A percentile compares a stretch with the other conserved stretches of the same genome.
phyloP scores from a whole-genome alignment of 2,329 filamentous ascomycete genomes.

The Arthrobotrys sinensis region DNA sequence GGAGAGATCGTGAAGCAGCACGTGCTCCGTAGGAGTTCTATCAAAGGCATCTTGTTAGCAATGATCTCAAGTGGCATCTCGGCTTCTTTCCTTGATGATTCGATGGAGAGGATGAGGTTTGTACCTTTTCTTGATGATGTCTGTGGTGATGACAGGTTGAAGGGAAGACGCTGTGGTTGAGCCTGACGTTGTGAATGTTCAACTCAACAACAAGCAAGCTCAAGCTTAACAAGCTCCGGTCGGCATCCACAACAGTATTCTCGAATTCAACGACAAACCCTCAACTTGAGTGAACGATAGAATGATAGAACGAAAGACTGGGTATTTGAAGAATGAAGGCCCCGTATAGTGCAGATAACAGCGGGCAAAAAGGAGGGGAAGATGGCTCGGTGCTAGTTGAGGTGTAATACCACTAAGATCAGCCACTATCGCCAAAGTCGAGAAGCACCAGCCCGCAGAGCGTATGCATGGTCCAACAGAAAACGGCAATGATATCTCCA shows the following conservation, averaged over 20 bases:
- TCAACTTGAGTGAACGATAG: not conserved
- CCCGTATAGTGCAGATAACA: not conserved
- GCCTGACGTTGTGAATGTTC: not conserved
- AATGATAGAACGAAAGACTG: not conserved
- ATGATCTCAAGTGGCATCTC: not conserved
- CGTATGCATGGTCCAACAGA: slow-evolving; percentile 13
- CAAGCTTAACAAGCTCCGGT: not conserved
- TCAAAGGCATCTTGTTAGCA: slow-evolving; percentile 5
- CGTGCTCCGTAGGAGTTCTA: slow-evolving; percentile 1
- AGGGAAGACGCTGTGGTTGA: slow-evolving; percentile 6
- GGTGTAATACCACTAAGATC: slow-evolving; percentile 1
- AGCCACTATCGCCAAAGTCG: slow-evolving; percentile 24
- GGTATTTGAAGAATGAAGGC: not conserved
- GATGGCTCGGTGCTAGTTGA: not conserved
- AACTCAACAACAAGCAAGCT: not conserved
- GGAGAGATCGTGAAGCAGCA: slow-evolving; percentile 1
- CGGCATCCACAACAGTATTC: slow-evolving; percentile 1
- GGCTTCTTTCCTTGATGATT: not conserved
- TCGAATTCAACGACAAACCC: not conserved
- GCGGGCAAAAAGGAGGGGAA: slow-evolving; percentile 6
- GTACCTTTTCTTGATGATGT: not conserved
- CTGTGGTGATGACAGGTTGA: not conserved
- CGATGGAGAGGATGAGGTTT: not conserved
- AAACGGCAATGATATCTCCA: slow-evolving; percentile 9
- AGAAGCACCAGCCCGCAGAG: not conserved